phyloP scores from a whole-genome alignment of 805 yeast genomes.

The Wickerhamiella qilinensis region DNA sequence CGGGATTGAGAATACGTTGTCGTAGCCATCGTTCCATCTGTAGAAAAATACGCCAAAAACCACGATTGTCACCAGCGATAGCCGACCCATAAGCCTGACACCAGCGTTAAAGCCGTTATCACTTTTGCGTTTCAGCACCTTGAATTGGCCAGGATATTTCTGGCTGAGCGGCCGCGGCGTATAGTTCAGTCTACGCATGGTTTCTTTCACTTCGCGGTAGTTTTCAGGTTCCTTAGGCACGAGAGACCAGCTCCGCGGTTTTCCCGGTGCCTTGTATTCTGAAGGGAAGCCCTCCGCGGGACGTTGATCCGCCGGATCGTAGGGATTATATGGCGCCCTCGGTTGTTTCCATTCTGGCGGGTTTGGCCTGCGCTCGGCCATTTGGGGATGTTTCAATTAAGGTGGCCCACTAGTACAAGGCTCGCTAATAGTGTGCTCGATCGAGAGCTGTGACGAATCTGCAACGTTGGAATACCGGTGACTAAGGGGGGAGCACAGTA shows the following conservation, averaged over 20 bases:
- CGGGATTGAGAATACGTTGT: conserved; percentile 54
- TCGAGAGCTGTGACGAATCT: no score
- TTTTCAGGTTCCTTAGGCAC: conserved; percentile 55
- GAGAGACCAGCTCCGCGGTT: conserved; percentile 35
- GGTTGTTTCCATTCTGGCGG: conserved; percentile 74
- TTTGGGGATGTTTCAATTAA: no score
- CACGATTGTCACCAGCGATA: conserved; percentile 33
- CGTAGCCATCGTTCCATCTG: conserved; percentile 75
- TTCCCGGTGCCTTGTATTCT: conserved; percentile 55
- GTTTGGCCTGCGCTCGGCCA: conserved; percentile 43
- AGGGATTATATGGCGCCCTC: conserved; percentile 72
- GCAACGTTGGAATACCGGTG: no score
- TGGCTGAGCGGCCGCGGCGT: conserved; percentile 66
- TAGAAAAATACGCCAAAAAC: conserved; percentile 54
- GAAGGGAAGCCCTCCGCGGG: conserved; percentile 81
- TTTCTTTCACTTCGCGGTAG: conserved; percentile 49
- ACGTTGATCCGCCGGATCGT: conserved; percentile 57
- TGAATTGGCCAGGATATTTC: conserved; percentile 63
- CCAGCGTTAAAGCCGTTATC: conserved; percentile 44
- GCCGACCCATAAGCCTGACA: conserved; percentile 37
- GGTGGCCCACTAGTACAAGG: no score
- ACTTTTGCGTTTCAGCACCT: conserved; percentile 45
- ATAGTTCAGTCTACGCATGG: conserved; percentile 58
- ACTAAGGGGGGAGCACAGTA: no score
- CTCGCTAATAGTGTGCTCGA: no score